Conservation (phyloP, 345 rosid species). For the Moringa oleifera region DNA sequence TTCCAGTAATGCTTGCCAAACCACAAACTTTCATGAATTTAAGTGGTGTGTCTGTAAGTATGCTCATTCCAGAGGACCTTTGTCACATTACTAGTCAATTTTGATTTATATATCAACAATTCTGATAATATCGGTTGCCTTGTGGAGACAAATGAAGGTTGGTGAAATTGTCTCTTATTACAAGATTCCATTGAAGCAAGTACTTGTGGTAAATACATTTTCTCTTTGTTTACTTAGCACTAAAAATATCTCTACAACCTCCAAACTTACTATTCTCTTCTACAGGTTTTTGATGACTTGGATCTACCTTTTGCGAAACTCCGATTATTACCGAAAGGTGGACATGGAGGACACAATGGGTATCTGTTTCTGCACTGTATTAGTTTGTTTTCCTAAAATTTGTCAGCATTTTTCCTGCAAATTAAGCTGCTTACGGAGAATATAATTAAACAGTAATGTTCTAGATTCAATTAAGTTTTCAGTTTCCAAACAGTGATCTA, state of each 20-base stretch:
- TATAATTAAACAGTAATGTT: no score
- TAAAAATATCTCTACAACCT: conserved; percentile 1
- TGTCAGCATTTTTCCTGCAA: conserved; percentile 1
- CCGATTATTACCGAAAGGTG: conserved; percentile 94
- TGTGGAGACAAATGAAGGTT: conserved; percentile 47
- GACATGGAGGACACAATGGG: conserved; percentile 99
- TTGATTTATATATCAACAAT: conserved; percentile 1
- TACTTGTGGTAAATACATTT: conserved; percentile 56
- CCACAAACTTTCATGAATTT: conserved; percentile 95
- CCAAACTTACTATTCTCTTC: conserved; percentile 9
- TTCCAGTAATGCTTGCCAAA: conserved; percentile 87
- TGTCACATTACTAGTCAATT: conserved; percentile 8
- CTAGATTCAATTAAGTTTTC: neutral
- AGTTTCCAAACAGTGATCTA: neutral
- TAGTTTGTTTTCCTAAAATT: neutral
- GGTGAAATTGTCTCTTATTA: conserved; percentile 77
- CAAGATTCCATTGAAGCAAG: conserved; percentile 93
- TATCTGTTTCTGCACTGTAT: conserved; percentile 20
- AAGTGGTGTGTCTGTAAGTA: conserved; percentile 98
- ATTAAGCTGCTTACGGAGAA: neutral
- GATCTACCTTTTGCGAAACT: conserved; percentile 91
- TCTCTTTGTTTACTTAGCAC: conserved; percentile 2
- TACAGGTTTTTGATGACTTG: conserved; percentile 83
- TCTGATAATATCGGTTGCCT: conserved; percentile 11
- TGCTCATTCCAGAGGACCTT: conserved; percentile 26